Evolutionary conservation across 2,329 filamentous ascomycete genomes (phyloP), one percentile per base, ranked within the genome.

Genomic region (Pleomassaria siparia): DNA sequence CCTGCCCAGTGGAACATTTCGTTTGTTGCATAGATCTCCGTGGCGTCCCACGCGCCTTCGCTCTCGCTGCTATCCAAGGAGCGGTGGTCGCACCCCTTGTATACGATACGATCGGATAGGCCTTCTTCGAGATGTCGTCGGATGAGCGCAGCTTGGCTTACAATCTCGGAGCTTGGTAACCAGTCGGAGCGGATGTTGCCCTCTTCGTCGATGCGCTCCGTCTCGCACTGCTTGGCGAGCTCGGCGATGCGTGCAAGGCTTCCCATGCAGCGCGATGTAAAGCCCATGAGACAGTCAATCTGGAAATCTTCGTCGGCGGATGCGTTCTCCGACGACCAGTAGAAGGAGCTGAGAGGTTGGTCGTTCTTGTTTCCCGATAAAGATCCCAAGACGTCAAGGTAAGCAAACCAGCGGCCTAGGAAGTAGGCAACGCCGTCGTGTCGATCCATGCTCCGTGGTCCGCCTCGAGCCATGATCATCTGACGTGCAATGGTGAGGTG

Each of bases 271-370:
- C 82, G 80, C 18, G 82, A 85, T 0, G 87, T 89, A 70, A 90
- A 91, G 8, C 88, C 88, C 60, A 89, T 84, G 52, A 91, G 85
- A 69, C 88, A 94, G 70, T 91, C 89, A 47, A 91, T 89, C 49
- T 86, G 77, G 58, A 81, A 84, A 39, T 82, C 86, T 54, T 86
- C 80, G 45, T 83, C 80, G 26, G 81, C 76, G 3, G 73, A 63
- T 4, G 76, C 75, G 47, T 79, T 78, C 21, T 63, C 54, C 0
- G 43, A 54, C 10, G 77, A 62, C 66, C 69, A 72, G 54, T 78
- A 77, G 30, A 66, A 69, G 2, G 63, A 59, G 35, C 66, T 69
- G 2, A 78, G 60, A 0, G 74, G 74, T 28, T 63, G 62, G 48
- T 74, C 71, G 43, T 73, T 73, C 43, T 72, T 71, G 52, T 71